Evolutionary conservation across 768 basidiomycete genomes (phyloP).

Genomic region (Phylloporus sp.): DNA sequence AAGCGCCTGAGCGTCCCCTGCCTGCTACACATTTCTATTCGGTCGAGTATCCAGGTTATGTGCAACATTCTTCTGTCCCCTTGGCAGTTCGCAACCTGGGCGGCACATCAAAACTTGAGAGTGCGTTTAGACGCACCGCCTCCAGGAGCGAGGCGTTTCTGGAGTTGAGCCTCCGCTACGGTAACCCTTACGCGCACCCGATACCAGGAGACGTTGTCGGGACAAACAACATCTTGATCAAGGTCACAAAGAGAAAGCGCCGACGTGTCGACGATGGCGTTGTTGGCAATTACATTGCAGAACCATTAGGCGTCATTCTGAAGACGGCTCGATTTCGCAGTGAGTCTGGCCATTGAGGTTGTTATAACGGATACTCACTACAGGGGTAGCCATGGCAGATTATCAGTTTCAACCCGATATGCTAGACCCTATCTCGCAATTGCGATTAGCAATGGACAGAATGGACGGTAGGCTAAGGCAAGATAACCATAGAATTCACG

Average conservation of each 20-base stretch:
- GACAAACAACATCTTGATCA: constrained; percentile 80
- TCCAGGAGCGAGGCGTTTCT: constrained; percentile 60
- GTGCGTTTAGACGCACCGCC: constrained; percentile 66
- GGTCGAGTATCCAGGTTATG: constrained; percentile 89
- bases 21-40: constrained; percentile 65
- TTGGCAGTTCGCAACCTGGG: constrained; percentile 63
- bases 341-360: constrained; percentile 36
- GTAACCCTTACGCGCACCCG: constrained; percentile 77
- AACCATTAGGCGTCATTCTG: constrained; percentile 67
- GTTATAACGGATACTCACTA: neutral
- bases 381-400: constrained; percentile 80
- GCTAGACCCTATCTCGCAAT: constrained; percentile 61
- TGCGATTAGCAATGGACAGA: constrained; percentile 68
- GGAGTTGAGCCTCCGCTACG: constrained; percentile 72
- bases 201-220: constrained; percentile 73
- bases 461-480: constrained; percentile 67
- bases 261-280: constrained; percentile 31
- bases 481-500: neutral
- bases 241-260: constrained; percentile 69
- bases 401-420: constrained; percentile 80
- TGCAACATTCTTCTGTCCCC: constrained; percentile 55
- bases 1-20: constrained; percentile 41
- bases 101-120: constrained; percentile 64
- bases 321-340: constrained; percentile 90
- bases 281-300: constrained; percentile 67